Base-by-base conservation (phyloP, 164 flowering plant species). In the Taxillus chinensis region DNA sequence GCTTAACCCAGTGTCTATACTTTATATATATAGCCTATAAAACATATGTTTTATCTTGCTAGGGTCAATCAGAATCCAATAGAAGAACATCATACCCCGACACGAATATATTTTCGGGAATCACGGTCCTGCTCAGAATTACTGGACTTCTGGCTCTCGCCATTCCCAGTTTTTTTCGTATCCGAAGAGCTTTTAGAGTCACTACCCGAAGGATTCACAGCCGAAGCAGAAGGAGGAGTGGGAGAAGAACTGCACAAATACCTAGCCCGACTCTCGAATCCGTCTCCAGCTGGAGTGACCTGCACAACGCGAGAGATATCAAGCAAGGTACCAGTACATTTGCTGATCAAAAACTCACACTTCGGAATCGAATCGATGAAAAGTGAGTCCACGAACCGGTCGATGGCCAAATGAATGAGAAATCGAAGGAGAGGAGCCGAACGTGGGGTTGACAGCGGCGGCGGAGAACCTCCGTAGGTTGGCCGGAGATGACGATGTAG, bases 81-180 rank as follows among this genome's bases (percentile, higher is more conserved):
- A 41, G 43, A n/a, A 42, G 42, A 6, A 57, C 9, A 45, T 62
- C 59, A 58, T 79, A 90, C 97, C 86, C 85, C 89, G 64, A 95
- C 87, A 5, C 95, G 87, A 53, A 83, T 71, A 59, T 87, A 63
- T 63, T 80, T 90, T 16, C 91, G 89, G 0, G 75, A 67, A 56
- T 82, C 72, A 45, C 76, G 73, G 61, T 72, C 53, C 67, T 77
- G 67, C 58, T 73, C 60, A 2, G 86, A 81, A 13, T 71, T 76
- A 8, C 70, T 77, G 3, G 75, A 67, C 14, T 75, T 67, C n/a
- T 76, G 70, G 38, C 61, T 74, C 57, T 71, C 75, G 42, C 65
- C 75, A 49, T 78, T 63, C 27, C 27, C 27, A 27, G 27, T 0
- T 27, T 27, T 27, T 46, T 45, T 49, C 55, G 42, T 54, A 12